Base-by-base conservation (phyloP, 2,329 filamentous ascomycete genomes). In the Plenodomus tracheiphilus region DNA sequence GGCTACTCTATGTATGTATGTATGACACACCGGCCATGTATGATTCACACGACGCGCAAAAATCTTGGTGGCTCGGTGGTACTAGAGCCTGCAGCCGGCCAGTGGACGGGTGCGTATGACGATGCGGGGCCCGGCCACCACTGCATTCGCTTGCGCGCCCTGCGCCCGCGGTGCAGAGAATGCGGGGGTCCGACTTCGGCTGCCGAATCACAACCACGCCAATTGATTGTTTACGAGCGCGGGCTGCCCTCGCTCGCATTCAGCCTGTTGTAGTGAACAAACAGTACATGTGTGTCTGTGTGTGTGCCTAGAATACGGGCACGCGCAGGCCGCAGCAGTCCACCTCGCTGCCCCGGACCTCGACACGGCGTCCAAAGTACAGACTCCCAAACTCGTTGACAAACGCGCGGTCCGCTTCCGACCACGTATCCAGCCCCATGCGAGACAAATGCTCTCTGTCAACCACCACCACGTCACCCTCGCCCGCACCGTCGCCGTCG, bases 371-470 rank as follows among this genome's bases (percentile, higher is more conserved):
- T 22, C 77, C 83, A 72, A 90, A 91, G 73, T 89, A 93, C 55
- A 82, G 73, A 53, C 71, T 77, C 38, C 83, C 75, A 42, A 88
- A 75, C 46, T 85, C 84, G 53, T 75, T 75, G 15, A 90, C 80
- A 64, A 92, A 93, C 2, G 76, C 76, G n/a, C 81, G 82, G 66
- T 93, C 89, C 15, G 77, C 77, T 25, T 80, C 77, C 65, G 87
- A 91, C 88, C 89, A 94, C 1, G 85, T 79, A 61, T 94, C 89
- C 17, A 94, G 78, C 0, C 89, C 89, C 84, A 93, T 87, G 39
- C 79, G 77, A 49, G 83, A 80, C 41, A 93, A 69, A 46, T 88
- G 84, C 20, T 85, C 84, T 56, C 81, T 83, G 53, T 81, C 81
- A 18, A 93, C 75, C 11, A 79, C 76, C 41, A 89, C 72, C 17